Percentiles rank a stretch among this genome's conserved stretches.
Conservation (phyloP, 768 basidiomycete species). For the Serendipita sp. region DNA sequence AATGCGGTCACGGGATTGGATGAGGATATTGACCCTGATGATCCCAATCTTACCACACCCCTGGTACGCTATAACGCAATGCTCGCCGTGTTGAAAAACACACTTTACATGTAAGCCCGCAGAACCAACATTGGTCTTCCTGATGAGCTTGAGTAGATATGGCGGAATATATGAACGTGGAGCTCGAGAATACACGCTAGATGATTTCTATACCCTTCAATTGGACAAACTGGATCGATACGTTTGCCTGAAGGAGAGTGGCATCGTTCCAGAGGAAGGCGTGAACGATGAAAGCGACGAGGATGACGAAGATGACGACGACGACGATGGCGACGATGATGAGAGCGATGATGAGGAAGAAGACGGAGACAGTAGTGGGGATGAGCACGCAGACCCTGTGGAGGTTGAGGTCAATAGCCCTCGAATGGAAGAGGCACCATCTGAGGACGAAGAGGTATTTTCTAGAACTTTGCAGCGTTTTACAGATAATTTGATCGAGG, state of each 20-base stretch:
- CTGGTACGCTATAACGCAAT: constrained; percentile 74
- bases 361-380: constrained; percentile 22
- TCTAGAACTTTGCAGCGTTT: too few species aligned
- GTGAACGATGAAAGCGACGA: constrained; percentile 48
- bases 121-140: background rate
- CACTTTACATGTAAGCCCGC: constrained; percentile 59
- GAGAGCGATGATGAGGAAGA: constrained; percentile 34
- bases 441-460: constrained; percentile 8
- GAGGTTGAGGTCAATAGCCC: constrained; percentile 17
- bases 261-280: constrained; percentile 35
- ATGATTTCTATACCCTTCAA: constrained; percentile 69
- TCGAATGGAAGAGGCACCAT: constrained; percentile 14
- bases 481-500: background rate
- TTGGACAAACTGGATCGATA: constrained; percentile 77
- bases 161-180: constrained; percentile 81
- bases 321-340: constrained; percentile 14
- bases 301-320: constrained; percentile 34
- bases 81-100: constrained; percentile 71
- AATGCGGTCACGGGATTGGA: constrained; percentile 11
- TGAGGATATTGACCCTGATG: constrained; percentile 38
- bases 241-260: constrained; percentile 54
- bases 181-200: constrained; percentile 71
- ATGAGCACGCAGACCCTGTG: constrained; percentile 20
- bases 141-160: constrained; percentile 34
- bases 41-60: constrained; percentile 49